A percentile compares a stretch with the other conserved stretches of the same genome.
Conservation (phyloP, 768 basidiomycete genomes). For the Bullera alba region DNA sequence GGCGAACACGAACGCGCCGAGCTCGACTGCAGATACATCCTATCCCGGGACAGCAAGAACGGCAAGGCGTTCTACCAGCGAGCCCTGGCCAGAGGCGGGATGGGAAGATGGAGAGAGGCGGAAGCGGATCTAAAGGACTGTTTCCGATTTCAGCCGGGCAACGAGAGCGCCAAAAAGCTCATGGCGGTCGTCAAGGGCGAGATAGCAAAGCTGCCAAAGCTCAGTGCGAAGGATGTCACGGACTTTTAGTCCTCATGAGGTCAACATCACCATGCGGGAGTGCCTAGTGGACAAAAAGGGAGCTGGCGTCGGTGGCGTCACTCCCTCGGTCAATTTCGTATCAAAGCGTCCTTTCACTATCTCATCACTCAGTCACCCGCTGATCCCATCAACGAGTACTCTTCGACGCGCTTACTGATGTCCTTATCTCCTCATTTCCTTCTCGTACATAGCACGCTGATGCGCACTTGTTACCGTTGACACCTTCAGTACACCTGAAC, state of each 20-base stretch:
- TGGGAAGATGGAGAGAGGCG: slow-evolving; percentile 39
- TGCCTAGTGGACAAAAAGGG: no score
- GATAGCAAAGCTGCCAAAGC: slow-evolving; percentile 26
- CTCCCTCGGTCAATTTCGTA: no score
- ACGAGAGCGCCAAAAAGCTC: slow-evolving; percentile 35
- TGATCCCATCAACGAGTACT: no score
- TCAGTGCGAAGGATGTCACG: slow-evolving; percentile 22
- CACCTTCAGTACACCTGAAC: no score
- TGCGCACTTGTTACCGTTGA: no score
- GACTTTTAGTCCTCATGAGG: slow-evolving; percentile 20
- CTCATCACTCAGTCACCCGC: no score
- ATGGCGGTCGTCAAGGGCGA: slow-evolving; percentile 21
- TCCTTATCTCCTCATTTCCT: no score
- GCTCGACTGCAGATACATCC: slow-evolving; percentile 39
- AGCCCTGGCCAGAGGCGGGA: slow-evolving; percentile 36
- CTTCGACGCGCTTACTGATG: no score
- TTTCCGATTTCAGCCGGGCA: slow-evolving; percentile 25
- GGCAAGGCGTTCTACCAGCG: slow-evolving; percentile 44
- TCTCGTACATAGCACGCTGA: no score
- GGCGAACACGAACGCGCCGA: slow-evolving; percentile 41
- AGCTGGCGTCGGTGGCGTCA: no score
- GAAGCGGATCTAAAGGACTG: slow-evolving; percentile 36
- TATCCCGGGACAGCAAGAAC: slow-evolving; percentile 36
- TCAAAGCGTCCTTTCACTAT: no score
- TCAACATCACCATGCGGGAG: no score